phyloP scores from a whole-genome alignment of 2,329 filamentous ascomycete genomes.

The Ophiosphaerella narmari region DNA sequence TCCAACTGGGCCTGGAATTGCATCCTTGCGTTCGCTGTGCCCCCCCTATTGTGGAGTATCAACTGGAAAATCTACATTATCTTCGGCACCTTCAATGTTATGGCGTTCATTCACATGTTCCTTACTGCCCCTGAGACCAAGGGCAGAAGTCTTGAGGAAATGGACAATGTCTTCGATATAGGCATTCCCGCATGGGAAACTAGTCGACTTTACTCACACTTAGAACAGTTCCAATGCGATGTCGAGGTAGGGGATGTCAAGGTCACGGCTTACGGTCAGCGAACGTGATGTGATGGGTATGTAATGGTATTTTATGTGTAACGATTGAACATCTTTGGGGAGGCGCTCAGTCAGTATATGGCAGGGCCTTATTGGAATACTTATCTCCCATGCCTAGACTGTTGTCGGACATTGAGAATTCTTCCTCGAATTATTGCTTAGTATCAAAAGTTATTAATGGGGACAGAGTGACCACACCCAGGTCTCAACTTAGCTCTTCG shows the following conservation, averaged over 20 bases:
- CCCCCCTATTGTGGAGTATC: constrained; percentile 47
- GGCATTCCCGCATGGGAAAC: constrained; percentile 44
- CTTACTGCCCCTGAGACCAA: constrained; percentile 48
- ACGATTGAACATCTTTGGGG: too few relatives aligned
- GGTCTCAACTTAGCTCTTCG: too few relatives aligned
- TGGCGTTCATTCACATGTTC: constrained; percentile 48
- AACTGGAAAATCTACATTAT: constrained; percentile 51
- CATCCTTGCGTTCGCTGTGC: constrained; percentile 48
- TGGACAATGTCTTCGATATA: constrained; percentile 47
- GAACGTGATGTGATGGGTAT: too few relatives aligned
- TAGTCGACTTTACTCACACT: constrained; percentile 32
- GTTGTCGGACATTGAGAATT: too few relatives aligned
- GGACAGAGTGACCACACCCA: too few relatives aligned
- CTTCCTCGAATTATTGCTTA: too few relatives aligned
- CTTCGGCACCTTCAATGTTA: constrained; percentile 45
- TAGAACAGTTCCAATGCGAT: constrained; percentile 41
- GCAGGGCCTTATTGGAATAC: too few relatives aligned
- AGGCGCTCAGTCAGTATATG: too few relatives aligned
- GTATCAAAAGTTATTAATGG: too few relatives aligned
- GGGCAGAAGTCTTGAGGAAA: constrained; percentile 48
- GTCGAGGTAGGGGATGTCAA: constrained; percentile 45
- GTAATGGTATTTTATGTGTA: too few relatives aligned
- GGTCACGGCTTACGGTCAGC: constrained; percentile 14
- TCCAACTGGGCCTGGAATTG: constrained; percentile 49
- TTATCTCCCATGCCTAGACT: too few relatives aligned